Conservation (phyloP, 108 stramenopile species). For the Pseudonitzschia pungens region DNA sequence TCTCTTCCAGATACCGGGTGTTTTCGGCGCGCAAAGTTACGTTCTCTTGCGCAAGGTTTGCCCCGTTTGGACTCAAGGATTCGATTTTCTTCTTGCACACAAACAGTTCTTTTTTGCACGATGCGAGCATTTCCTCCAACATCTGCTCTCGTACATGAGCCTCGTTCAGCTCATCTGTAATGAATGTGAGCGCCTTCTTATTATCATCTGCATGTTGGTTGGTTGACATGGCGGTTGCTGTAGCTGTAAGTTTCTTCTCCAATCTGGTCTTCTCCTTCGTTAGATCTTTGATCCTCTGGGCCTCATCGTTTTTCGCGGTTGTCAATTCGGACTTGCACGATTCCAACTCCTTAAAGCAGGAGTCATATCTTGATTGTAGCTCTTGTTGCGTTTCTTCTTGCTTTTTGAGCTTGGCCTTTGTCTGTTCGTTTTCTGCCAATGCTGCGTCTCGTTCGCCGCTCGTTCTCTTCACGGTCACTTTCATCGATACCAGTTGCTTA, state of each 20-base stretch:
- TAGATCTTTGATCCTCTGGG: background rate
- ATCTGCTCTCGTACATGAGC: constrained; percentile 7
- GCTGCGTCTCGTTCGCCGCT: background rate
- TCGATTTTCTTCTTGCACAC: constrained; percentile 2
- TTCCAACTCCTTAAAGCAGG: background rate
- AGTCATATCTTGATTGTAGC: background rate
- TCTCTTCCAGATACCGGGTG: background rate
- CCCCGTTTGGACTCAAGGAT: background rate
- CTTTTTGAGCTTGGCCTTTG: background rate
- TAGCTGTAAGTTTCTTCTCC: background rate
- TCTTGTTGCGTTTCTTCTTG: background rate
- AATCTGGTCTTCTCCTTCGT: background rate
- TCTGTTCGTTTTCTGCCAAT: background rate
- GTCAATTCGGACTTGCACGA: background rate
- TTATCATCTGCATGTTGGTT: background rate
- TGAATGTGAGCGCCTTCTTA: background rate
- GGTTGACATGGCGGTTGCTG: background rate
- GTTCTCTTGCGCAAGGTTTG: background rate
- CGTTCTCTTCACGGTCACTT: background rate
- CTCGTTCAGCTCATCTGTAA: constrained; percentile 3
- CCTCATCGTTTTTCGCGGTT: background rate
- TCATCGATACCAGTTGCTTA: background rate
- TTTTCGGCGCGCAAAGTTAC: background rate
- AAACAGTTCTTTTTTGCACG: constrained; percentile 3
- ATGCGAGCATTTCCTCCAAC: background rate